These are phyloP conservation scores for Myxozyma neotropica DNA, from an alignment of 805 yeast species.

Conservation along the genomic window DNA sequence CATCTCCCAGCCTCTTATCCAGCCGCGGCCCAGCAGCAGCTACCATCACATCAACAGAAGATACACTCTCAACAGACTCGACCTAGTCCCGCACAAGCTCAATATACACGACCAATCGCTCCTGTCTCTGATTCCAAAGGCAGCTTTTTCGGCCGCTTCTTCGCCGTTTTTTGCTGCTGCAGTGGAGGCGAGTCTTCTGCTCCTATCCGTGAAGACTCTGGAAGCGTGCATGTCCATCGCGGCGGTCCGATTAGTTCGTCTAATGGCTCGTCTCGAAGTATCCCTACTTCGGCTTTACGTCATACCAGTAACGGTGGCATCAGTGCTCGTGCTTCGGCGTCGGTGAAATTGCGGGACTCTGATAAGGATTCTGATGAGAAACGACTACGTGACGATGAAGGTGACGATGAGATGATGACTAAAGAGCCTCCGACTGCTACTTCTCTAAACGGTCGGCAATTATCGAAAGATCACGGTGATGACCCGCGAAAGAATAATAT, in stretches of 20 bases:
- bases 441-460: neutral
- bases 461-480: neutral
- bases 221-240: neutral
- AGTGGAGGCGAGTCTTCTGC: conserved; percentile 4
- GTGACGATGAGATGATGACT: neutral
- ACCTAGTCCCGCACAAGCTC: neutral
- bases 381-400: conserved; percentile 1
- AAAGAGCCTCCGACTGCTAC: neutral
- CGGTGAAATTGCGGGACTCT: neutral
- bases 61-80: neutral
- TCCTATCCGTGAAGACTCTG: neutral
- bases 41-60: neutral
- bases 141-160: conserved; percentile 20
- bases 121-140: conserved; percentile 3
- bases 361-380: conserved; percentile 4
- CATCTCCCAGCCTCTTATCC: conserved; percentile 1
- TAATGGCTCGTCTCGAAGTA: neutral
- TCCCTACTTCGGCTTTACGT: neutral
- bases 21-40: neutral
- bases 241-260: neutral
- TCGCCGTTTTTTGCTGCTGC: conserved; percentile 17
- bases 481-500: too few species aligned
- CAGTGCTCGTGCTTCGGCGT: conserved; percentile 15
- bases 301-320: too few species aligned
- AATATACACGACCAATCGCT: neutral